Evolutionary conservation across 768 basidiomycete species (phyloP).

Genomic region (Podaxis carcinomalis): DNA sequence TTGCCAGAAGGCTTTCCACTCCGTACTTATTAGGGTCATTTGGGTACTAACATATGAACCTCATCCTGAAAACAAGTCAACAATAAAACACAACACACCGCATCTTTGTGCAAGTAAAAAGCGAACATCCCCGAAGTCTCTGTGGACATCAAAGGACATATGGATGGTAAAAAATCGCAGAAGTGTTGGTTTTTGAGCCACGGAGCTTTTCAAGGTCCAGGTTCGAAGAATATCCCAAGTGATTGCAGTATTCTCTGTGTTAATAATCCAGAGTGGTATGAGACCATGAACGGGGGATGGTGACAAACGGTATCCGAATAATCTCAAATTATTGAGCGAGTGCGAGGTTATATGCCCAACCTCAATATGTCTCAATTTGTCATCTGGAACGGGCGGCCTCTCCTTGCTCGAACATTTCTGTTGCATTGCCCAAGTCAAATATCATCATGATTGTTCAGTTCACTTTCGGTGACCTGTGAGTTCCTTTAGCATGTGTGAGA

Average conservation of each 20-base stretch:
- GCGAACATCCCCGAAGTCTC: neutral
- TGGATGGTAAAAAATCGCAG: conserved; percentile 16
- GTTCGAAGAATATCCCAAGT: conserved; percentile 13
- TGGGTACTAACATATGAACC: conserved; percentile 12
- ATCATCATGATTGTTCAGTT: conserved; percentile 15
- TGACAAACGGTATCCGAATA: neutral
- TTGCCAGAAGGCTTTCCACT: neutral
- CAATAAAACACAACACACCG: neutral
- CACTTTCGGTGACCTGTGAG: conserved; percentile 12
- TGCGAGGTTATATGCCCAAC: conserved; percentile 16
- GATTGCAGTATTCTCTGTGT: conserved; percentile 1
- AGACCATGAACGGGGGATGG: neutral
- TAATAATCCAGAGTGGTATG: neutral
- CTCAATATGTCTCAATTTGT: conserved; percentile 1
- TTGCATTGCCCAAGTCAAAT: conserved; percentile 10
- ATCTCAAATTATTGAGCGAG: conserved; percentile 12
- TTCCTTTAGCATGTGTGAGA: neutral
- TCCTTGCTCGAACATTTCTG: neutral
- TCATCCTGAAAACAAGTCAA: neutral
- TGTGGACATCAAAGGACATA: conserved; percentile 13
- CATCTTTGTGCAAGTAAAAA: conserved; percentile 14
- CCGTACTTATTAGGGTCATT: conserved; percentile 14
- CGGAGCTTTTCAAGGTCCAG: conserved; percentile 11
- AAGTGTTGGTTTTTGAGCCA: conserved; percentile 13
- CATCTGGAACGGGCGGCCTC: neutral